Percentiles rank a stretch among this genome's conserved stretches.
Evolutionary conservation across 768 basidiomycete genomes (phyloP).

Genomic region (Cyclocybe aegerita): DNA sequence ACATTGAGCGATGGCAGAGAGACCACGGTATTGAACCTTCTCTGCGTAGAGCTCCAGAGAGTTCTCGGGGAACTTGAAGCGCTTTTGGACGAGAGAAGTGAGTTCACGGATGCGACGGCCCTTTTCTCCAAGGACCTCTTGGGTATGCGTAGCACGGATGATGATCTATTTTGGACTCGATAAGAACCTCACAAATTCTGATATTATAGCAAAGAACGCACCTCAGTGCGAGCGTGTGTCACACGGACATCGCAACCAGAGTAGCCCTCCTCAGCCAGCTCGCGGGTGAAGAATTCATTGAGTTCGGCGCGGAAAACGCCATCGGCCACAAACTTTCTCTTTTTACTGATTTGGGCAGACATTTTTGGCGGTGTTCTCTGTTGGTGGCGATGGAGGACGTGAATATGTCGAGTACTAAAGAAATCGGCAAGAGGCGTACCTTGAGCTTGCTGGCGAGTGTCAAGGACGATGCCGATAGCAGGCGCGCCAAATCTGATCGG

Average conservation of each 20-base stretch:
- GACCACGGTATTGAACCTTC: constrained; percentile 97
- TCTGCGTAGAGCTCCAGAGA: constrained; percentile 98
- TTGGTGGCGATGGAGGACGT: neutral
- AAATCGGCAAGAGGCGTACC: constrained; percentile 19
- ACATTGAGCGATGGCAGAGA: constrained; percentile 98
- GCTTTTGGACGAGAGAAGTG: constrained; percentile 96
- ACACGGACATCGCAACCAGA: constrained; percentile 99
- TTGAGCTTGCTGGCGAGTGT: constrained; percentile 28
- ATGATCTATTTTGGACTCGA: constrained; percentile 66
- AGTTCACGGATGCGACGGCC: constrained; percentile 99
- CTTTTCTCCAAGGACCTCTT: constrained; percentile 98
- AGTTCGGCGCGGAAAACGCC: constrained; percentile 99
- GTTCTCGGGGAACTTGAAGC: constrained; percentile 99
- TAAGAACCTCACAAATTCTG: neutral
- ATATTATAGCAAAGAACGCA: constrained; percentile 25
- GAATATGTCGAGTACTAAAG: neutral
- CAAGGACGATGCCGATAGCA: constrained; percentile 24
- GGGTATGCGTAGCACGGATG: constrained; percentile 99
- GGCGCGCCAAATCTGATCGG: constrained; percentile 15
- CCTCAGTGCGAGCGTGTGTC: constrained; percentile 98
- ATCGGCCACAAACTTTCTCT: constrained; percentile 97
- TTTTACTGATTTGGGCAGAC: constrained; percentile 92
- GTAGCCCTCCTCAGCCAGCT: constrained; percentile 99
- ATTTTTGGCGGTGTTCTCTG: constrained; percentile 41
- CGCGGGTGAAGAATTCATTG: constrained; percentile 97